Evolutionary conservation across 371 early-diverging fungal genomes (phyloP).

Genomic region (Fennellomyces sp.): DNA sequence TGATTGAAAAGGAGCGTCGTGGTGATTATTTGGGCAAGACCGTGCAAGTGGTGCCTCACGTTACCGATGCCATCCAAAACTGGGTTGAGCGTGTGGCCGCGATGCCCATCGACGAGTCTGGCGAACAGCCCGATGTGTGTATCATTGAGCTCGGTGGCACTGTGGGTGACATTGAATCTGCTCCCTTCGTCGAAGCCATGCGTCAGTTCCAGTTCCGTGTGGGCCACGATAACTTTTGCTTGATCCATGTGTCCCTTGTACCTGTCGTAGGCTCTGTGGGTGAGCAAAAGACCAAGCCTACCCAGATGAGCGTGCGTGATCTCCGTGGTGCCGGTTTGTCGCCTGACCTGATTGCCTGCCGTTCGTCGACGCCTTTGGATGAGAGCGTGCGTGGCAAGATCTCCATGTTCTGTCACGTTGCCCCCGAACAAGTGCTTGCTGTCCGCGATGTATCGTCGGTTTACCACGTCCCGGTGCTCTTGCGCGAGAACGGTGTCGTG

Average conservation of each 20-base stretch:
- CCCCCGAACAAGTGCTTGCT: constrained; percentile 85
- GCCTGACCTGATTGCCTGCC: constrained; percentile 98
- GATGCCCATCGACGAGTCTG: constrained; percentile 84
- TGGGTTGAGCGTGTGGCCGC: constrained; percentile 95
- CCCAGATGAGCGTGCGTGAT: constrained; percentile 95
- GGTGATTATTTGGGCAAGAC: constrained; percentile 99
- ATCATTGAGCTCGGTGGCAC: constrained; percentile 99
- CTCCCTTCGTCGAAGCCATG: constrained; percentile 98
- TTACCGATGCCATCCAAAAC: constrained; percentile 97
- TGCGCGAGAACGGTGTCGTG: constrained; percentile 86
- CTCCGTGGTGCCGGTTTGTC: constrained; percentile 94
- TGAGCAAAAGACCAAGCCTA: constrained; percentile 99
- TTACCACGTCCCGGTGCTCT: constrained; percentile 95
- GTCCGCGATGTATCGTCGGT: constrained; percentile 96
- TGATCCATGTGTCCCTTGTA: constrained; percentile 97
- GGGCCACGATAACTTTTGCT: constrained; percentile 95
- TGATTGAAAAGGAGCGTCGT: constrained; percentile 91
- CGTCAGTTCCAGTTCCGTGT: constrained; percentile 99
- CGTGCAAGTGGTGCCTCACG: constrained; percentile 98
- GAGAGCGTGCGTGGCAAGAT: constrained; percentile 89
- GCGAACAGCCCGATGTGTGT: constrained; percentile 94
- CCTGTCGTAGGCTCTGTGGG: constrained; percentile 97
- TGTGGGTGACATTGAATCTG: constrained; percentile 99
- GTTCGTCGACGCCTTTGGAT: constrained; percentile 83
- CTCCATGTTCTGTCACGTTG: constrained; percentile 98